Percentiles rank a stretch among this genome's conserved stretches.
phyloP scores from a whole-genome alignment of 2,329 filamentous ascomycete genomes.

The Myriosclerotinia duriaeana region DNA sequence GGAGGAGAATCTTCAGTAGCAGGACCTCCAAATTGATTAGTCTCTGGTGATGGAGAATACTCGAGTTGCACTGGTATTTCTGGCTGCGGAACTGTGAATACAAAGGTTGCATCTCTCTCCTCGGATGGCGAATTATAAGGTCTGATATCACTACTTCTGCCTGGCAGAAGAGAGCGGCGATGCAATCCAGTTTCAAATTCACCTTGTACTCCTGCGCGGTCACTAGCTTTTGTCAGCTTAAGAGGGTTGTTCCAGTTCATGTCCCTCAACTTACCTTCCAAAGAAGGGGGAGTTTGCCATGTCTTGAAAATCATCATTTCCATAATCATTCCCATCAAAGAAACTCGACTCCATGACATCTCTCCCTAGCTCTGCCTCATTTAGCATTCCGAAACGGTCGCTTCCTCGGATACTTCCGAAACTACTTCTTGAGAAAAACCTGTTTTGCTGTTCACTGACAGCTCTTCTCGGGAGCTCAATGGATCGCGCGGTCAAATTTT shows the following conservation, averaged over 20 bases:
- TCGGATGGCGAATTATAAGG: slow-evolving; percentile 33
- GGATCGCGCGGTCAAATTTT: slow-evolving; percentile 58
- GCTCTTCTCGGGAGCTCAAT: slow-evolving; percentile 59
- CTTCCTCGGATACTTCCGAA: slow-evolving; percentile 55
- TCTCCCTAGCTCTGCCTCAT: slow-evolving; percentile 30
- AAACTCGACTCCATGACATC: slow-evolving; percentile 38
- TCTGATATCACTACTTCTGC: slow-evolving; percentile 38
- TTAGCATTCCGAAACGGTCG: slow-evolving; percentile 48
- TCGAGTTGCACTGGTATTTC: slow-evolving; percentile 26
- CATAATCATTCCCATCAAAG: slow-evolving; percentile 30
- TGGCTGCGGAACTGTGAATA: slow-evolving; percentile 39
- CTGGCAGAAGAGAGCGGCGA: slow-evolving; percentile 30
- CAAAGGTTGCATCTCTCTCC: slow-evolving; percentile 40
- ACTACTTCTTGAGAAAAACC: slow-evolving; percentile 49
- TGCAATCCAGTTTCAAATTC: slow-evolving; percentile 1
- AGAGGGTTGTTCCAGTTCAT: background rate
- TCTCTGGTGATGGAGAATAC: background rate
- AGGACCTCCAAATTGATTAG: background rate
- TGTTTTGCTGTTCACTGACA: slow-evolving; percentile 47
- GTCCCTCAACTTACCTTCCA: slow-evolving; percentile 27
- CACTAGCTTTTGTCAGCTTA: slow-evolving; percentile 6
- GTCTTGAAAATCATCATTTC: slow-evolving; percentile 30
- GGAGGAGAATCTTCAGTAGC: background rate
- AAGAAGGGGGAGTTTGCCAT: slow-evolving; percentile 27
- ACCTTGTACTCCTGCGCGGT: slow-evolving; percentile 6